A percentile compares a stretch with the other conserved stretches of the same genome.
These are phyloP conservation scores for Glycine latifolia DNA, from an alignment of 306 rosid genomes.

Conservation along the genomic window DNA sequence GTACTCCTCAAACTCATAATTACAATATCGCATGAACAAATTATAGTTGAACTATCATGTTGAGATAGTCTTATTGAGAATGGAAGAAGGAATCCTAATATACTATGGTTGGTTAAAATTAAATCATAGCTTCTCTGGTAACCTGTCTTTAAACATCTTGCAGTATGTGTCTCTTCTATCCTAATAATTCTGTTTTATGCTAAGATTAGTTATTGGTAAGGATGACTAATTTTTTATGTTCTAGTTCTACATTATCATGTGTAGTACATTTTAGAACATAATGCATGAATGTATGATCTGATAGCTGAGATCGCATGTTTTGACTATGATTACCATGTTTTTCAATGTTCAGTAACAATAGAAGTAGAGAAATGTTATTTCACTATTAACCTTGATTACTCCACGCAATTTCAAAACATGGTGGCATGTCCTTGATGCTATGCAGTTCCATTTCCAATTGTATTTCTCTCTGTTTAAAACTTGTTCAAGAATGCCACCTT, in stretches of 20 bases:
- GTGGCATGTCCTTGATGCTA: slow-evolving; percentile 11
- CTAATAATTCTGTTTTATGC: background rate
- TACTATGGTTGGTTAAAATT: background rate
- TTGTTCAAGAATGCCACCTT: background rate
- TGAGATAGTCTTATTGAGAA: slow-evolving; percentile 7
- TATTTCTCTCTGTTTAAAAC: background rate
- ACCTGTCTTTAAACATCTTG: background rate
- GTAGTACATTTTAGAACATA: background rate
- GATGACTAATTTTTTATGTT: background rate
- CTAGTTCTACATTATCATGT: slow-evolving; percentile 6
- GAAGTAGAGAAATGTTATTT: background rate
- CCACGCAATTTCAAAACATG: slow-evolving; percentile 32
- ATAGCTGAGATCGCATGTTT: background rate
- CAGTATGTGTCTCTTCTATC: background rate
- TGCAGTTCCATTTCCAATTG: slow-evolving; percentile 6
- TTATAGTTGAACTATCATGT: slow-evolving; percentile 25
- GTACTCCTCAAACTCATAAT: slow-evolving; percentile 2
- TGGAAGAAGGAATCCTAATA: slow-evolving; percentile 3
- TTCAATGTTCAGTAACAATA: background rate
- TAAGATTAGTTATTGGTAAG: slow-evolving; percentile 1
- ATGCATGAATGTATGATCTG: background rate
- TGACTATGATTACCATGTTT: too few species aligned
- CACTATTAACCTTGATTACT: background rate
- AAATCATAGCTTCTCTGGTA: background rate
- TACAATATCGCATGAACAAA: slow-evolving; percentile 3